Conservation (phyloP, 345 rosid species). For the Cochlearia excelsa region DNA sequence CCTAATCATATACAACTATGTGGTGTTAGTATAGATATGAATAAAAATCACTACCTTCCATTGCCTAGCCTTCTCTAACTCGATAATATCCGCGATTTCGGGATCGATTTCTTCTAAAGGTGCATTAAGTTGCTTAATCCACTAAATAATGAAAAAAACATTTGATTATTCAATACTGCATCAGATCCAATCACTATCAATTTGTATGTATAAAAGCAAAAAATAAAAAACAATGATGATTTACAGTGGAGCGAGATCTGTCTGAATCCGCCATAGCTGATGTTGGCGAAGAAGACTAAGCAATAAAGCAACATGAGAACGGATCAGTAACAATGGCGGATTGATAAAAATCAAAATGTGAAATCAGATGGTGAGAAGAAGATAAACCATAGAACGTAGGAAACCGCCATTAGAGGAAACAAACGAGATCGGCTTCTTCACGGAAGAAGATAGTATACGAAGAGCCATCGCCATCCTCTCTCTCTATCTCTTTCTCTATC, state of each 20-base stretch:
- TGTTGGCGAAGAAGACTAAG: conserved; percentile 66
- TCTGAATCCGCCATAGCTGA: conserved; percentile 49
- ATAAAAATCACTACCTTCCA: conserved; percentile 64
- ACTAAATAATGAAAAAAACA: conserved; percentile 40
- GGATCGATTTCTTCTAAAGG: conserved; percentile 83
- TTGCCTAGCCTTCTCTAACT: conserved; percentile 97
- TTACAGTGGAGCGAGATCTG: conserved; percentile 60
- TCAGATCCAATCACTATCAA: conserved; percentile 20
- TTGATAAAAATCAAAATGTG: conserved; percentile 11
- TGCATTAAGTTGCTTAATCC: conserved; percentile 82
- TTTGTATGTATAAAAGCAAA: background rate
- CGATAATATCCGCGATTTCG: conserved; percentile 80
- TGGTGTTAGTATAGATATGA: no score
- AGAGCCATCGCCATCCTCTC: conserved; percentile 60
- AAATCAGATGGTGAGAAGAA: background rate
- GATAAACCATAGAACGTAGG: conserved; percentile 46
- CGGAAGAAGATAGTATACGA: conserved; percentile 59
- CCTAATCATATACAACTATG: no score
- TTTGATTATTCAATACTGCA: background rate
- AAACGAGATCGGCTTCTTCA: conserved; percentile 40
- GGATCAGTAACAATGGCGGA: conserved; percentile 4
- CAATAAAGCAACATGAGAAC: background rate
- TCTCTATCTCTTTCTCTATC: background rate
- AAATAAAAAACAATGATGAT: background rate
- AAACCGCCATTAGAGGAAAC: conserved; percentile 41